Evolutionary conservation across 768 basidiomycete genomes (phyloP), one percentile per base, ranked within the genome.

Genomic region (Lyophyllum decastes): DNA sequence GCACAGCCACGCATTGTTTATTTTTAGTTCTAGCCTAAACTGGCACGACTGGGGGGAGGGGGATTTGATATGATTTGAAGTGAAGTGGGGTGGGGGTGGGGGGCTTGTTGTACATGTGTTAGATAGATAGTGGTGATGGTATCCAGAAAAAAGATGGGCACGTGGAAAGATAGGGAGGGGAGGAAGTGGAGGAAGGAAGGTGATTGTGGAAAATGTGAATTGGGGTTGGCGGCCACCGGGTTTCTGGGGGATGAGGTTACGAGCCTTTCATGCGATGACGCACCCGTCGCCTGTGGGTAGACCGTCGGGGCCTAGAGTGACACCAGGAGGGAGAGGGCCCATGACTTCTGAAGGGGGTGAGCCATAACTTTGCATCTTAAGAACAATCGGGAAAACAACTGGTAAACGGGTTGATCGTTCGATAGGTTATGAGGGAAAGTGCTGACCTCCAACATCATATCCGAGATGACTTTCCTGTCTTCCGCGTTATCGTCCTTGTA

Each of bases 401-500:
- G 21, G 48, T 19, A n/a, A 30, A 38, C 10, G n/a, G 14, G 17
- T 49, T 2, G 11, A 34, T 11, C 26, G n/a, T 26, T 24, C 14
- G 25, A 19, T 16, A 24, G n/a, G n/a, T n/a, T n/a, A n/a, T n/a
- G n/a, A n/a, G n/a, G 30, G 30, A 30, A 30, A 30, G 30, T 4
- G 30, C n/a, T n/a, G 48, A 91, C 92, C 83, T 92, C 85, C 60
- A 79, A 80, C 88, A 95, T 92, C 27, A 94, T 76, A 30, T 79
- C 80, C 2, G 88, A 77, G 17, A 94, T 72, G 52, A 75, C 72
- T 51, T 75, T 73, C 43, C 73, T 75, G 41, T 73, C 69, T 60
- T 75, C 72, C 2, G 73, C 60, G 60, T 88, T 74, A 0, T 81
- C 74, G 48, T 92, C 90, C 11, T 69, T 72, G 68, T 86, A 92